A percentile compares a stretch with the other conserved stretches of the same genome.
Evolutionary conservation across 495 filamentous ascomycete genomes (phyloP).

Genomic region (Hamigera avellanea): DNA sequence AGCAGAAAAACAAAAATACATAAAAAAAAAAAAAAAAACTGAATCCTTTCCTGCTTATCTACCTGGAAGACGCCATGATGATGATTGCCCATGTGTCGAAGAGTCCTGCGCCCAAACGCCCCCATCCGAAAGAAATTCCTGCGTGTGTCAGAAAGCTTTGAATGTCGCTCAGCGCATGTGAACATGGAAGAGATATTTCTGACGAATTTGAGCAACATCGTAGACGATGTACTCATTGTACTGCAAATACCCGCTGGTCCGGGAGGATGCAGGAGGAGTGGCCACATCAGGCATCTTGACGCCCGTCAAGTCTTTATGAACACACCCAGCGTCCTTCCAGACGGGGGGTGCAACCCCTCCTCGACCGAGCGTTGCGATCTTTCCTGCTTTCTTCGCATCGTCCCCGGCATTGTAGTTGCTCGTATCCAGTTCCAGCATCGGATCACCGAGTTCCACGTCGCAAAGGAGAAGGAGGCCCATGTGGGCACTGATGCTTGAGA

Average conservation of each 20-base stretch:
- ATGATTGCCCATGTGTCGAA: no score
- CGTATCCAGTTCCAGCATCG: constrained; percentile 45
- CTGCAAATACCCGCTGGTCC: neutral
- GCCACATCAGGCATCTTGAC: constrained; percentile 44
- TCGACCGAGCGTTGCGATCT: constrained; percentile 55
- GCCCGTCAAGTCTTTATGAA: constrained; percentile 51
- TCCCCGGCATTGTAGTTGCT: constrained; percentile 50
- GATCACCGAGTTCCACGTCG: constrained; percentile 66
- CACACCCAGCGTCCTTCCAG: constrained; percentile 66
- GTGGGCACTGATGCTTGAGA: constrained; percentile 36
- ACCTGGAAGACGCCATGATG: no score
- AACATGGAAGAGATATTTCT: constrained; percentile 67
- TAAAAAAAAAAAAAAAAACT: no score
- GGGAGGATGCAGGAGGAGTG: neutral
- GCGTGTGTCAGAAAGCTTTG: no score
- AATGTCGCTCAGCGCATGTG: constrained; percentile 13
- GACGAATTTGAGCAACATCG: constrained; percentile 62
- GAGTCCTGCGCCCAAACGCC: no score
- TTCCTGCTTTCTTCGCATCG: constrained; percentile 44
- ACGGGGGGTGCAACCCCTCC: constrained; percentile 46
- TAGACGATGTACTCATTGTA: constrained; percentile 65
- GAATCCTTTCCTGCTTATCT: no score
- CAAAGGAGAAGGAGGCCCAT: constrained; percentile 62
- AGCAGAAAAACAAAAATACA: no score
- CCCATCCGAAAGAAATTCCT: no score